phyloP scores from a whole-genome alignment of 1,284 basidiomycete species.

The Coniferiporia sulphurascens region DNA sequence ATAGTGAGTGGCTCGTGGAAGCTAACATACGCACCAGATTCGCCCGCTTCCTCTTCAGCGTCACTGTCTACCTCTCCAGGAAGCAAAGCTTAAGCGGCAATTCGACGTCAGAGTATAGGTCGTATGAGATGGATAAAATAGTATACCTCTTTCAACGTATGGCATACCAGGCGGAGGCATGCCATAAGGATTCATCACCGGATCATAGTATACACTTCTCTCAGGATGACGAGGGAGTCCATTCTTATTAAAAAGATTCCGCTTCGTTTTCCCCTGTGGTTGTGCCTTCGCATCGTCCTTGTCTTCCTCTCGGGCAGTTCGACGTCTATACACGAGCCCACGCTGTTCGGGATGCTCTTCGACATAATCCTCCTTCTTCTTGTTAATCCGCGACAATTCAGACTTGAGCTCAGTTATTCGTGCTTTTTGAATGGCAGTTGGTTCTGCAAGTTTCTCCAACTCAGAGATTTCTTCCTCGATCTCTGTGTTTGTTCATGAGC shows the following conservation, averaged over 20 bases:
- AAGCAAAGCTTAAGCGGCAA: conserved; percentile 41
- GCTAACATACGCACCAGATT: background rate
- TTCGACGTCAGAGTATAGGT: conserved; percentile 4
- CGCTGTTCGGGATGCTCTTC: conserved; percentile 86
- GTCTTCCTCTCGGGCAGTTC: conserved; percentile 38
- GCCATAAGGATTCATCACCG: conserved; percentile 90
- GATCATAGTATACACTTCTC: conserved; percentile 89
- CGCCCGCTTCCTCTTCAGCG: conserved; percentile 38
- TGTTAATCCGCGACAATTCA: conserved; percentile 76
- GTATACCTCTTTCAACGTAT: conserved; percentile 80
- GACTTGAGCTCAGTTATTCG: conserved; percentile 62
- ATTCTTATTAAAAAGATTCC: conserved; percentile 74
- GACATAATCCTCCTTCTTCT: conserved; percentile 87
- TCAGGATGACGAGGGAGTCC: conserved; percentile 83
- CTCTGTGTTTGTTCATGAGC: conserved; percentile 36
- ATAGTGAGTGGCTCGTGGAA: background rate
- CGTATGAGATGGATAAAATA: background rate
- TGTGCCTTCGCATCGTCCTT: conserved; percentile 21
- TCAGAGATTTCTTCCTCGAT: conserved; percentile 67
- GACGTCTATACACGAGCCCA: conserved; percentile 64
- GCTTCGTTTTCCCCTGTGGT: conserved; percentile 38
- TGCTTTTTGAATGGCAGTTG: conserved; percentile 44
- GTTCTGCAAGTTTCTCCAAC: conserved; percentile 45
- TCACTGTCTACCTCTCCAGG: conserved; percentile 62
- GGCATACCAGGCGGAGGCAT: conserved; percentile 97